Conservation (phyloP, 176 grass and related monocot genomes). For the Oryza punctata region DNA sequence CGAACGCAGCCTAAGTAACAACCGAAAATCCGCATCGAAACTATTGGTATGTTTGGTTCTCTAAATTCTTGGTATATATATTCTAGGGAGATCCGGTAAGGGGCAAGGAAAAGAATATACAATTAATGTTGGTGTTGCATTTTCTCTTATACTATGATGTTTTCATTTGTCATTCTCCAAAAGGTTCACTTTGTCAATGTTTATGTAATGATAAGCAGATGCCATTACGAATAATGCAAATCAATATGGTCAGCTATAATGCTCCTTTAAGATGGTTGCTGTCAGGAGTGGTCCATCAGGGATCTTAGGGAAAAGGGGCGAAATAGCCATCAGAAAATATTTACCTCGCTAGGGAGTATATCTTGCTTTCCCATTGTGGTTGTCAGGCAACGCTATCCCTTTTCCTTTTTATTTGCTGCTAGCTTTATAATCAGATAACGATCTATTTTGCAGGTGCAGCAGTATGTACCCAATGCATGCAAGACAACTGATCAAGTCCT, state of each 20-base stretch:
- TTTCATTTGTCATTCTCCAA: not conserved
- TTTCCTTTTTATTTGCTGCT: not conserved
- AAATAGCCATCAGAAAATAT: slow-evolving; percentile 9
- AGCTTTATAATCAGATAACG: not conserved
- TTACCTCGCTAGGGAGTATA: not conserved
- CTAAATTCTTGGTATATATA: too few species aligned
- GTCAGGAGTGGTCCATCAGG: not conserved
- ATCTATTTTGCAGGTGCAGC: not conserved
- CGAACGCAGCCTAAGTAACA: too few species aligned
- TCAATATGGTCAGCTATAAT: not conserved
- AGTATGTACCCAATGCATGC: too few species aligned
- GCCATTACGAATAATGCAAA: not conserved
- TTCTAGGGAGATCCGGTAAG: too few species aligned
- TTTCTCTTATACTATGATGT: not conserved
- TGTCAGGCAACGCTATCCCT: not conserved
- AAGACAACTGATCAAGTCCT: not conserved
- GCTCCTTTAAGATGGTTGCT: not conserved
- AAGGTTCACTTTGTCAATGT: not conserved
- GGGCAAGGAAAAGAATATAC: too few species aligned
- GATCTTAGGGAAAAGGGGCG: not conserved
- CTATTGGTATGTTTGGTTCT: not conserved
- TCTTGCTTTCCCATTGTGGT: slow-evolving; percentile 43
- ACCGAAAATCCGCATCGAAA: not conserved
- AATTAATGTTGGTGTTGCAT: too few species aligned
- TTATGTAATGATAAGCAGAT: not conserved